A percentile compares a stretch with the other conserved stretches of the same genome.
Evolutionary conservation across 306 rosid species (phyloP).

Genomic region (Cucumis hystrix): DNA sequence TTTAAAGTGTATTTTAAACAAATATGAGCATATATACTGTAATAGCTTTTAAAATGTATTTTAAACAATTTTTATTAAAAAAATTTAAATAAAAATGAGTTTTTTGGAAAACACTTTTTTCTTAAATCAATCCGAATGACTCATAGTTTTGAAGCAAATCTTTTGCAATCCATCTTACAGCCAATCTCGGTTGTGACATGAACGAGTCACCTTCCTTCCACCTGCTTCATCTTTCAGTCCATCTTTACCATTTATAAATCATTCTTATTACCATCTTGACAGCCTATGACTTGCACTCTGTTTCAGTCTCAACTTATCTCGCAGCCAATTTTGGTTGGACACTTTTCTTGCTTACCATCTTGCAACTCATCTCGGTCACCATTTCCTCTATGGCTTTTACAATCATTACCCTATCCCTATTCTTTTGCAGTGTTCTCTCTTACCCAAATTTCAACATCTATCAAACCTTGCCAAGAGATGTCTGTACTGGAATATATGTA

Average conservation of each 20-base stretch:
- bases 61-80: no score
- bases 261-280: neutral
- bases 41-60: no score
- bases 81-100: no score
- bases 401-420: neutral
- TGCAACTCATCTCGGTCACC: neutral
- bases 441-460: neutral
- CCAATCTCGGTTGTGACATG: neutral
- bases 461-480: neutral
- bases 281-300: neutral
- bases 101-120: no score
- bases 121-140: no score
- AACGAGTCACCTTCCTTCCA: neutral
- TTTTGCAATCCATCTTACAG: neutral
- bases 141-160: neutral
- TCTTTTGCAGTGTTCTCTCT: neutral
- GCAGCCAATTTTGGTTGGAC: neutral
- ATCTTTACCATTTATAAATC: neutral
- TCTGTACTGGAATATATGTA: neutral
- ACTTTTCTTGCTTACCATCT: neutral
- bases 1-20: no score
- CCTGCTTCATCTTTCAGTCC: neutral
- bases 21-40: no score
- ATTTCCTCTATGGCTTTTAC: neutral
- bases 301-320: neutral